Evolutionary conservation across 805 yeast species (phyloP), one percentile per base, ranked within the genome.

Genomic region (Metschnikowia drakensbergensis): DNA sequence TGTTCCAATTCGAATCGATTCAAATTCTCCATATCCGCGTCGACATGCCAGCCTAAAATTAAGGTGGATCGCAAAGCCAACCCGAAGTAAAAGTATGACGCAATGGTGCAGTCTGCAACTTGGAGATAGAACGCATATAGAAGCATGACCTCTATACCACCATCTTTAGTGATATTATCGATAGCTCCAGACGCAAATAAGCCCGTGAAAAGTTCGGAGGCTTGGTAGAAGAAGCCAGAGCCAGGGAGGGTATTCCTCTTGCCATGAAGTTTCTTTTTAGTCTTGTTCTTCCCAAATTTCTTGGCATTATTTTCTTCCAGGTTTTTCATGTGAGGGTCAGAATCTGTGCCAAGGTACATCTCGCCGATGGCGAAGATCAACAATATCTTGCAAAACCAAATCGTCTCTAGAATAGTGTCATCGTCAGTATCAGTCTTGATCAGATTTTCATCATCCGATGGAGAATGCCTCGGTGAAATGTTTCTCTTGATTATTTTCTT

Each of bases 21-120:
- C 42, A 79, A 56, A 28, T 70, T 64, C 53, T 82, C 88, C 56
- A 81, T 80, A 51, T 85, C 91, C 6, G 88, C 83, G 66, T 86
- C 94, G 2, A 86, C 94, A 63, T 86, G 95, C 82, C 85, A 77
- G 2, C 95, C 95, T 26, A 86, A 64, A 41, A 86, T 81, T 47
- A 86, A 68, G 6, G 89, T 82, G 0, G 91, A 82, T 49, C 91
- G 71, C 33, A 86, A 63, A 0, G 92, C 92, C 50, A 83, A 74
- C 3, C 91, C 91, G 65, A 86, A 84, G 64, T 86, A 86, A 59
- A 86, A 84, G 58, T 86, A 86, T 3, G 91, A 84, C 0, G 91
- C 86, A 6, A 86, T 83, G 1, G 91, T 86, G 59, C 90, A 84
- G 61, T 86, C 95, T 0, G 92, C 92, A 27, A 86, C 92, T 63